Conservation (phyloP, 2,329 filamentous ascomycete species). For the Amylocarpus encephaloides region DNA sequence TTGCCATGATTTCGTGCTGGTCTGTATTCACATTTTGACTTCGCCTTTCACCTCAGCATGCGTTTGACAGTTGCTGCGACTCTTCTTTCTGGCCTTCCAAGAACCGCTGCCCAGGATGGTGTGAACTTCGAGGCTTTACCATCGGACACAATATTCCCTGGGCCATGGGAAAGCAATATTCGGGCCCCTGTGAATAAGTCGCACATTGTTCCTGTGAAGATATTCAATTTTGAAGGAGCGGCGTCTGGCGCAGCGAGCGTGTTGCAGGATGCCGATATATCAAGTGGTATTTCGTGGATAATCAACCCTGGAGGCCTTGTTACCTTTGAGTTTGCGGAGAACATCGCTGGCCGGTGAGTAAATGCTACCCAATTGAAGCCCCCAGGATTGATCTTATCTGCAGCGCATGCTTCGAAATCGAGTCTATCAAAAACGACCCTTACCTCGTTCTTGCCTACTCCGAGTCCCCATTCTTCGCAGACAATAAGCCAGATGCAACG, state of each 20-base stretch:
- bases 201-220: slow-evolving; percentile 30
- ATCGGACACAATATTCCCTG: slow-evolving; percentile 32
- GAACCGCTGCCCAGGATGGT: background rate
- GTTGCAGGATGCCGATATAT: slow-evolving; percentile 12
- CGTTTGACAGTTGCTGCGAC: background rate
- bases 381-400: background rate
- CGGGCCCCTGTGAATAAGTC: slow-evolving; percentile 34
- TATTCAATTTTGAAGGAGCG: slow-evolving; percentile 33
- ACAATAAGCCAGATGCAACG: slow-evolving; percentile 32
- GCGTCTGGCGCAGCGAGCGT: slow-evolving; percentile 20
- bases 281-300: slow-evolving; percentile 9
- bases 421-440: slow-evolving; percentile 27
- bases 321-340: slow-evolving; percentile 37
- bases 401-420: slow-evolving; percentile 34
- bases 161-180: slow-evolving; percentile 36
- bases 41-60: background rate
- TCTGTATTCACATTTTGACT: background rate
- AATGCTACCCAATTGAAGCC: background rate
- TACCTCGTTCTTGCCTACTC: slow-evolving; percentile 33
- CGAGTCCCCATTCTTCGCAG: slow-evolving; percentile 34
- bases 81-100: too few relatives aligned
- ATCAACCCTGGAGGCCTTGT: slow-evolving; percentile 31
- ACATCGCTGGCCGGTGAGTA: slow-evolving; percentile 36
- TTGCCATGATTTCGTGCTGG: background rate
- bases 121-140: slow-evolving; percentile 27